Percentiles rank a stretch among this genome's conserved stretches.
Evolutionary conservation across 2,329 filamentous ascomycete genomes (phyloP).

Genomic region (Diaporthe sp.): DNA sequence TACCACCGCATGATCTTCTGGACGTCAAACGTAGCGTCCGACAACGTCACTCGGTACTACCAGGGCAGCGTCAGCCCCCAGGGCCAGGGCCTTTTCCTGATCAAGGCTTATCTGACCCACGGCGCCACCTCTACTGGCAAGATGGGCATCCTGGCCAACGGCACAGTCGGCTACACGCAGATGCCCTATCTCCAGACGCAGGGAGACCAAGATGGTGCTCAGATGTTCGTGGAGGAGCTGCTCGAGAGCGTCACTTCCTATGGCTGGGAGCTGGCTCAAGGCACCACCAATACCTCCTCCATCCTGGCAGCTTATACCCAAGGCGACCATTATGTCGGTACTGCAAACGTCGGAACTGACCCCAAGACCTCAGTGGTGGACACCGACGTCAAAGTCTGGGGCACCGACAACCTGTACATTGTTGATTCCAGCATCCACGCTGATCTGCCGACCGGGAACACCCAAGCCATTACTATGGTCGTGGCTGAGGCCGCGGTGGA

Average conservation of each 20-base stretch:
- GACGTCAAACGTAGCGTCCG: conserved; percentile 54
- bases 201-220: conserved; percentile 46
- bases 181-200: conserved; percentile 51
- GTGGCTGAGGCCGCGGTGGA: conserved; percentile 72
- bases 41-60: conserved; percentile 47
- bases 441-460: conserved; percentile 77
- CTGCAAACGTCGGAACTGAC: conserved; percentile 71
- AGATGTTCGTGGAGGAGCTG: conserved; percentile 45
- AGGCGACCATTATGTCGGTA: conserved; percentile 68
- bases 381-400: conserved; percentile 73
- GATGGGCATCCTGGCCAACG: conserved; percentile 55
- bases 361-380: conserved; percentile 72
- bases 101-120: conserved; percentile 65
- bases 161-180: conserved; percentile 56
- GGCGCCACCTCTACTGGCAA: conserved; percentile 62
- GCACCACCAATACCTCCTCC: background rate
- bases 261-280: conserved; percentile 10
- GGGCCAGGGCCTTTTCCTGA: conserved; percentile 57
- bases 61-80: conserved; percentile 53
- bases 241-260: conserved; percentile 46
- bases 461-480: conserved; percentile 74
- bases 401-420: conserved; percentile 77
- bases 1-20: conserved; percentile 61
- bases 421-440: conserved; percentile 79
- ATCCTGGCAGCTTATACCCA: background rate